Evolutionary conservation across 169 alveolate species (phyloP).

Genomic region (Cryptosporidium sp.): DNA sequence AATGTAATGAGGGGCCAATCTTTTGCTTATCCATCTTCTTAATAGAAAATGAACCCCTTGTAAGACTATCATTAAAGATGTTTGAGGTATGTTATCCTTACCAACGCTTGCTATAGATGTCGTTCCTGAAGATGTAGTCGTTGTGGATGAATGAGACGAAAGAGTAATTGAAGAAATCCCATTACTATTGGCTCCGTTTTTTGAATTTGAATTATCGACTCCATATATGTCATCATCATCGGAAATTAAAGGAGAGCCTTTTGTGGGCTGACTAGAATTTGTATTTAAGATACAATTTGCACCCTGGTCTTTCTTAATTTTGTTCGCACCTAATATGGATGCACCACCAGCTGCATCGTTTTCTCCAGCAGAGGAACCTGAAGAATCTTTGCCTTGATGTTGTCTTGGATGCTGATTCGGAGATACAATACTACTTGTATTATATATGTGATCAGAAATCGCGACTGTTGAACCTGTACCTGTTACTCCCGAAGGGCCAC

Average conservation of each 20-base stretch:
- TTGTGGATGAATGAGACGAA: conserved; percentile 11
- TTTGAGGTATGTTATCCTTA: conserved; percentile 44
- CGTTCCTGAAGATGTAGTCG: neutral
- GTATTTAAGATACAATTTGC: neutral
- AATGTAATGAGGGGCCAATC: conserved; percentile 48
- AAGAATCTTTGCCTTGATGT: conserved; percentile 1
- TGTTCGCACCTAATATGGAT: neutral
- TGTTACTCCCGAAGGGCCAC: neutral
- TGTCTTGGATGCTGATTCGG: neutral
- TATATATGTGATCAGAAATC: neutral
- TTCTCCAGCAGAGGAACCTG: neutral
- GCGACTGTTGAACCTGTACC: neutral
- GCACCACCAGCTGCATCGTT: neutral
- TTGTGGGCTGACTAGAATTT: neutral
- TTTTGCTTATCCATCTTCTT: conserved; percentile 64
- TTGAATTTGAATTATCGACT: conserved; percentile 5
- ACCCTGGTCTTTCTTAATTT: neutral
- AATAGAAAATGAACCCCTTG: conserved; percentile 67
- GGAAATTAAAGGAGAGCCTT: neutral
- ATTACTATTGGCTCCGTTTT: neutral
- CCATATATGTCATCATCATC: neutral
- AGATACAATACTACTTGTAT: neutral
- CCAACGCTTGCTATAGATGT: conserved; percentile 2
- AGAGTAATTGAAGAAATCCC: conserved; percentile 15
- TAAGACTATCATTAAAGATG: conserved; percentile 51